A percentile compares a stretch with the other conserved stretches of the same genome.
These are phyloP conservation scores for Rhododendron henanense DNA, from an alignment of 148 eudicot species.

Conservation along the genomic window DNA sequence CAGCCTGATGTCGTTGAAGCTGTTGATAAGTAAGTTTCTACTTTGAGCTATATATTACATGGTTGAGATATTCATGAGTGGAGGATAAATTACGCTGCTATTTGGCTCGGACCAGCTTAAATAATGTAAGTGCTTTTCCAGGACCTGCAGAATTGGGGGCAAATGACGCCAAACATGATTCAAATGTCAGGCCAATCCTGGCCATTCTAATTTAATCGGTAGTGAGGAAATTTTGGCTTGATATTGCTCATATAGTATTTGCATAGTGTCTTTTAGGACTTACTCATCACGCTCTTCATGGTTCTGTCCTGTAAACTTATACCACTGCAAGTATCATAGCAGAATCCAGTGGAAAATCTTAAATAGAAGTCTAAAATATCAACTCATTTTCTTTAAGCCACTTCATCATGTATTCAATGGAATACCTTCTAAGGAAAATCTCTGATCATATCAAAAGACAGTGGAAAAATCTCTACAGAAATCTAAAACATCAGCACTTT, in stretches of 20 bases:
- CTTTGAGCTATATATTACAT: not conserved
- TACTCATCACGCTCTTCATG: not conserved
- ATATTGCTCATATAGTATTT: not conserved
- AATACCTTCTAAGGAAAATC: not conserved
- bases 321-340: not conserved
- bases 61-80: not conserved
- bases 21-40: slow-evolving; percentile 57
- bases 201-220: not conserved
- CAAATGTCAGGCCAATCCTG: not conserved
- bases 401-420: not conserved
- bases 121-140: not conserved
- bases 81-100: not conserved
- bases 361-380: not conserved
- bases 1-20: slow-evolving; percentile 54
- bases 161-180: not conserved
- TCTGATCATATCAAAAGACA: not conserved
- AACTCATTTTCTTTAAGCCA: not conserved
- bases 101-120: not conserved
- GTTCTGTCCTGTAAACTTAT: not conserved
- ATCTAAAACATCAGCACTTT: not conserved
- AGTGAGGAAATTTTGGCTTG: not conserved
- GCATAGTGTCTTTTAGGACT: not conserved
- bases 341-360: not conserved
- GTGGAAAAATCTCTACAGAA: not conserved
- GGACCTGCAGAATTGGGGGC: not conserved